Evolutionary conservation across 1,139 yeast genomes (phyloP), one percentile per base, ranked within the genome.

Genomic region (Yamadazyma buinensis): DNA sequence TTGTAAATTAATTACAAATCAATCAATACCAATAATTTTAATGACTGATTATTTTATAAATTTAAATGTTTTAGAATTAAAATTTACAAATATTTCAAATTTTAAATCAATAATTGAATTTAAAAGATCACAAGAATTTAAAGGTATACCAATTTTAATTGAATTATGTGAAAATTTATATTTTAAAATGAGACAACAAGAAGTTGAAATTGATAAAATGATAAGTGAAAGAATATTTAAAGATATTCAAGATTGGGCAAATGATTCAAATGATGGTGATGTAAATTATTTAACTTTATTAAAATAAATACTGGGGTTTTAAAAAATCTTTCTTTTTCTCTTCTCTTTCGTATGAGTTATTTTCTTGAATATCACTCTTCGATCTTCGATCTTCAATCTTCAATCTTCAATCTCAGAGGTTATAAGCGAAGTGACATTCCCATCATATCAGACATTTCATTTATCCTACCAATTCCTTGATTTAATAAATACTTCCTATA

Each of bases 111-210:
- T 90, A 3, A 80, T 86, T 15, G 72, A 73, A 45, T 87, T 80
- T 64, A 82, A 80, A 51, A 67, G 83, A 39, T 66, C 77, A 43
- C 83, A 79, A 44, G 76, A 74, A 38, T 58, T 64, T 24, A 56
- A 57, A 29, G 76, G 77, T 7, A 65, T 74, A 7, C 68, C 77
- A 2, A 70, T 87, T 11, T 56, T 86, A 29, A 67, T 88, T 15
- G 95, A 87, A 56, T 79, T 87, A 23, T 85, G 95, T 55, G 95
- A 84, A 49, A 57, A 65, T 3, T 64, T 86, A 30, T 81, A 81
- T 52, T 54, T 61, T 19, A 64, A 79, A 38, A 69, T 85, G 65
- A 64, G 76, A 39, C 69, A 72, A 33, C 84, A 81, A 40, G 90
- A 85, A 47, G 57, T 72, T 47, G 71, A 64, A 38, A 57, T 83